Conservation (phyloP, 148 eudicot species). For the Amaranthus palmeri region DNA sequence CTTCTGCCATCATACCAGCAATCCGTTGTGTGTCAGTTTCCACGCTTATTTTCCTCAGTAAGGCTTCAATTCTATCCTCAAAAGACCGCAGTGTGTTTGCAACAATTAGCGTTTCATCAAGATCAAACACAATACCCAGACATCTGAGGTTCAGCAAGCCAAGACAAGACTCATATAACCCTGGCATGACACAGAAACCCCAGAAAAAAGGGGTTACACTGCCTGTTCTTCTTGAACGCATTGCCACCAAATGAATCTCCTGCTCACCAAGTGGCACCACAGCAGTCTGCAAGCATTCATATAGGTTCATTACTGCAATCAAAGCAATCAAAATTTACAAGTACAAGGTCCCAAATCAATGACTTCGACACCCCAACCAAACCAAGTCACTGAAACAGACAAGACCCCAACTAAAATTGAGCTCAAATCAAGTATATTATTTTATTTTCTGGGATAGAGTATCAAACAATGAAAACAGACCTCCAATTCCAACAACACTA, state of each 20-base stretch:
- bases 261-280: constrained; percentile 56
- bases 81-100: constrained; percentile 97
- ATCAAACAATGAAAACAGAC: background rate
- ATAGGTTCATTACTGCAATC: background rate
- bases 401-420: background rate
- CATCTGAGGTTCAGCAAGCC: constrained; percentile 91
- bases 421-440: background rate
- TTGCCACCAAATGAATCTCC: constrained; percentile 93
- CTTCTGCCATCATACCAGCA: constrained; percentile 81
- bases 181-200: constrained; percentile 63
- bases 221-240: constrained; percentile 65
- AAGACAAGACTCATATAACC: constrained; percentile 77
- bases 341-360: background rate
- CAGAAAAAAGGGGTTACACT: constrained; percentile 59
- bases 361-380: background rate
- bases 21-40: constrained; percentile 77
- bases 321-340: background rate
- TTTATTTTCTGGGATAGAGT: background rate
- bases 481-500: background rate
- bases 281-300: constrained; percentile 55
- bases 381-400: background rate
- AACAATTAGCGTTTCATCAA: constrained; percentile 91
- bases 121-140: constrained; percentile 98
- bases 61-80: constrained; percentile 85
- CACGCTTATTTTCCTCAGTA: constrained; percentile 64